phyloP scores from a whole-genome alignment of 306 rosid genomes.

The Sechiopsis laciniata region DNA sequence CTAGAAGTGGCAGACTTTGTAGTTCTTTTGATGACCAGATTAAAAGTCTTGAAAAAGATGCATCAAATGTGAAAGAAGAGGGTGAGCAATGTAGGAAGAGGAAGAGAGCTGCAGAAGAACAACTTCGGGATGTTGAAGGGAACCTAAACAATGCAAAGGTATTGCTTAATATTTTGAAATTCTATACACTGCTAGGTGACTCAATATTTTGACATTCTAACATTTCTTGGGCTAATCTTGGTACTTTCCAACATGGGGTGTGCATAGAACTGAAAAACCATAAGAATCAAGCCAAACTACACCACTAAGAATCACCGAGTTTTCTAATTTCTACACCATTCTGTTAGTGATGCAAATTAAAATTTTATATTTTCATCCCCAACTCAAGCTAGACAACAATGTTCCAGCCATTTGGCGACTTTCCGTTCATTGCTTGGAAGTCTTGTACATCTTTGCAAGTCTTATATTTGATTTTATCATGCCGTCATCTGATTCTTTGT shows the following conservation, averaged over 20 bases:
- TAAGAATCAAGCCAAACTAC: neutral
- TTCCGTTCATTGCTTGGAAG: neutral
- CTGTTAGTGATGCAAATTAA: neutral
- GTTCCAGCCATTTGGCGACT: neutral
- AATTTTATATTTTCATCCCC: neutral
- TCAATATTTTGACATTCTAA: neutral
- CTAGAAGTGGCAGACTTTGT: constrained; percentile 56
- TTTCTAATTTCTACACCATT: neutral
- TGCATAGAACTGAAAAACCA: neutral
- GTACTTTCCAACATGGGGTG: neutral
- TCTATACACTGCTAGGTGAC: neutral
- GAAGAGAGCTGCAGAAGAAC: constrained; percentile 57
- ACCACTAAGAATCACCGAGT: neutral
- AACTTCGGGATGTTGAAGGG: constrained; percentile 43
- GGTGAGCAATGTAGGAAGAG: constrained; percentile 33
- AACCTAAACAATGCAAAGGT: constrained; percentile 52
- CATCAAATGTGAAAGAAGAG: constrained; percentile 32
- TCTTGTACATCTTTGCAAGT: neutral
- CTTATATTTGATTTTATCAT: neutral
- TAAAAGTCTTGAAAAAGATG: constrained; percentile 32
- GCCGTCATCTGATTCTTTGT: constrained; percentile 22
- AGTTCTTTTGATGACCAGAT: constrained; percentile 60
- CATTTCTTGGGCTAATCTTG: neutral
- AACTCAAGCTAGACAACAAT: neutral
- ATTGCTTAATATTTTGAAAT: neutral